Percentiles rank a stretch among this genome's conserved stretches.
Conservation (phyloP, 768 basidiomycete species). For the Macrolepiota albuminosa region DNA sequence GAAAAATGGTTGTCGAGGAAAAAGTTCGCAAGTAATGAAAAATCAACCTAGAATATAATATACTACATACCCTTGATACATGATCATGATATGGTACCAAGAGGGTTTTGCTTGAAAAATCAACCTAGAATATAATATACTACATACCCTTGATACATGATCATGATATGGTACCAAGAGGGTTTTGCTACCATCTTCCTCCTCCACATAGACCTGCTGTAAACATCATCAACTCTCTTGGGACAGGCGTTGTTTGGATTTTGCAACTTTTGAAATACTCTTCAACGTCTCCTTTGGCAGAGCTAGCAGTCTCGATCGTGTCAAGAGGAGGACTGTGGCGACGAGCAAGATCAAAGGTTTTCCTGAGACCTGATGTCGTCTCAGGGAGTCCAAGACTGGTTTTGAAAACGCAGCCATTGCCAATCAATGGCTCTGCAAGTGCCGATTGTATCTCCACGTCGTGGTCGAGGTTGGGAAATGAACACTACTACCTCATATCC, state of each 20-base stretch:
- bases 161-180: slow-evolving; percentile 67
- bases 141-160: slow-evolving; percentile 54
- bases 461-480: background rate
- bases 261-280: slow-evolving; percentile 22
- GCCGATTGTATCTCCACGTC: background rate
- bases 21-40: background rate
- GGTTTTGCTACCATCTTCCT: slow-evolving; percentile 53
- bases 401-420: slow-evolving; percentile 16
- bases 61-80: slow-evolving; percentile 51
- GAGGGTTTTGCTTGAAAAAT: slow-evolving; percentile 36
- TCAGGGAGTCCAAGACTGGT: slow-evolving; percentile 10
- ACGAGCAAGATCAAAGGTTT: slow-evolving; percentile 36
- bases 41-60: background rate
- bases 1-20: background rate
- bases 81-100: slow-evolving; percentile 62
- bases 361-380: slow-evolving; percentile 9
- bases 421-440: background rate
- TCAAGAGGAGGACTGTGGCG: slow-evolving; percentile 42
- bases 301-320: slow-evolving; percentile 36
- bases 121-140: background rate
- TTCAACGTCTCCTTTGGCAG: slow-evolving; percentile 27
- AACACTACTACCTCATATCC: background rate
- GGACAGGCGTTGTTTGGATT: slow-evolving; percentile 24
- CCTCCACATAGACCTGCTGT: slow-evolving; percentile 59
- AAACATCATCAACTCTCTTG: slow-evolving; percentile 44